Evolutionary conservation across 306 rosid species (phyloP).

Genomic region (Crotalaria pallida): DNA sequence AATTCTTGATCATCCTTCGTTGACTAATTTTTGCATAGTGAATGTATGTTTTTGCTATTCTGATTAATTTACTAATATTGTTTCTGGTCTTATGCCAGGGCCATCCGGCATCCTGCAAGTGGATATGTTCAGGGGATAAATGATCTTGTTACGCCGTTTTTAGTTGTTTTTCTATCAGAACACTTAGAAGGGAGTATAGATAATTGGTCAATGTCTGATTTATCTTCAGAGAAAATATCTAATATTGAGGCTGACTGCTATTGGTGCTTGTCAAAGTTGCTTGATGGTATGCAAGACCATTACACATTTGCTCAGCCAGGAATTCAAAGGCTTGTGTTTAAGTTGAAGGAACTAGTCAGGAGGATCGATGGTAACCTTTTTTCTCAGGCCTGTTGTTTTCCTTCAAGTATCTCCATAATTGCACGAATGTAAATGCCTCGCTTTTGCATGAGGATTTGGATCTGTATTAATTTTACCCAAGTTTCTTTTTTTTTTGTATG

Average conservation of each 20-base stretch:
- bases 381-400: background rate
- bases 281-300: conserved; percentile 99
- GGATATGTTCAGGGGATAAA: conserved; percentile 99
- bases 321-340: conserved; percentile 94
- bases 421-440: background rate
- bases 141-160: conserved; percentile 90
- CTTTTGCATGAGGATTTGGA: conserved; percentile 7
- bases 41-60: background rate
- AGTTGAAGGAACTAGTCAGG: conserved; percentile 84
- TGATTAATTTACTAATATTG: conserved; percentile 6
- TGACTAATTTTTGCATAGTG: background rate
- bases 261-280: conserved; percentile 92
- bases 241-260: conserved; percentile 87
- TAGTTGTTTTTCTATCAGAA: conserved; percentile 89
- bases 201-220: conserved; percentile 66
- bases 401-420: conserved; percentile 10
- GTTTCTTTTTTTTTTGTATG: background rate
- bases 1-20: background rate
- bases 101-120: conserved; percentile 98
- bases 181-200: conserved; percentile 68
- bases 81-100: conserved; percentile 55
- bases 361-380: conserved; percentile 76
- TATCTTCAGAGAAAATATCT: conserved; percentile 59
- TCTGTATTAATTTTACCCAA: conserved; percentile 2
- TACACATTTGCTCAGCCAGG: conserved; percentile 98